phyloP scores from a whole-genome alignment of 1,284 basidiomycete species.

The Rhodofomes roseus region DNA sequence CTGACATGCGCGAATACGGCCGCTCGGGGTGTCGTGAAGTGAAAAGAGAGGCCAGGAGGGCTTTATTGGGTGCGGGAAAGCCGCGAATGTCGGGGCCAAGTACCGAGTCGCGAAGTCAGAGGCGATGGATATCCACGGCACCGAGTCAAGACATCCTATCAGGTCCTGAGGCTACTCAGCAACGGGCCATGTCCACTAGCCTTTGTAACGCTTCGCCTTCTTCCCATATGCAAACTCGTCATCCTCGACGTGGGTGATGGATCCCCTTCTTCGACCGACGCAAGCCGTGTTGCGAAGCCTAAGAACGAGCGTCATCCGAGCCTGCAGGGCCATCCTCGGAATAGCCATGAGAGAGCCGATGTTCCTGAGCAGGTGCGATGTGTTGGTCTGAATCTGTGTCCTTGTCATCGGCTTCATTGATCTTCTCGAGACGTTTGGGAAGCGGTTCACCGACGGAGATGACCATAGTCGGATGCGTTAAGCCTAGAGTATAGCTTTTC shows the following conservation, averaged over 20 bases:
- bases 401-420: conserved; percentile 21
- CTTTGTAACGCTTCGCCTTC: conserved; percentile 22
- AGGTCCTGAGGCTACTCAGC: too few relatives aligned
- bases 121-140: not conserved
- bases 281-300: conserved; percentile 8
- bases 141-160: too few relatives aligned
- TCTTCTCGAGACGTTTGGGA: conserved; percentile 23
- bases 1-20: not conserved
- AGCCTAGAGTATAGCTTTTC: not conserved
- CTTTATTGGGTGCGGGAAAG: not conserved
- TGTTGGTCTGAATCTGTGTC: conserved; percentile 4
- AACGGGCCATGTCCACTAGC: not conserved
- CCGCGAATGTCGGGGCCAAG: conserved; percentile 6
- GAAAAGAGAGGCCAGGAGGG: not conserved
- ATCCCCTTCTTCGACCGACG: conserved; percentile 18
- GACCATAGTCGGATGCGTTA: not conserved
- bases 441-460: conserved; percentile 10
- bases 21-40: not conserved
- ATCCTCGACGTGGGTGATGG: conserved; percentile 16
- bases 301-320: conserved; percentile 1
- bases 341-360: not conserved
- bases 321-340: not conserved
- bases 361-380: not conserved
- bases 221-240: conserved; percentile 16
- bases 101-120: conserved; percentile 3